A percentile compares a stretch with the other conserved stretches of the same genome.
Evolutionary conservation across 768 basidiomycete species (phyloP).

Genomic region (Pleurotus platypus): DNA sequence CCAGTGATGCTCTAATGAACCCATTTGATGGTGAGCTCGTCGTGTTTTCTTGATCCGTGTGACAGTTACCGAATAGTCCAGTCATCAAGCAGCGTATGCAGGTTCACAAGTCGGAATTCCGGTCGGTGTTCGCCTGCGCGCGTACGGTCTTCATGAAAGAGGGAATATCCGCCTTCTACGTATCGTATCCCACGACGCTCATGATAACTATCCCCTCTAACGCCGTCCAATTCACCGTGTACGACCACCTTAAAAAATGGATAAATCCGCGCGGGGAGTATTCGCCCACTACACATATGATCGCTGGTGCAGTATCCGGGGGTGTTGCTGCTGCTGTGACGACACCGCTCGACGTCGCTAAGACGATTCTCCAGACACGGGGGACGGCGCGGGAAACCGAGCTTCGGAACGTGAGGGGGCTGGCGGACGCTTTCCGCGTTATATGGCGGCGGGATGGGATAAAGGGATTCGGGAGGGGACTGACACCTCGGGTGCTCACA

Average conservation of each 20-base stretch:
- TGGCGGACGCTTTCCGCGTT: conserved; percentile 84
- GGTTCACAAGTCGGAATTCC: conserved; percentile 88
- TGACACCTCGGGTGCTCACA: conserved; percentile 89
- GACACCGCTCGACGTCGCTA: conserved; percentile 95
- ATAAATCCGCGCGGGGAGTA: conserved; percentile 86
- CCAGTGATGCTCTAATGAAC: conserved; percentile 98
- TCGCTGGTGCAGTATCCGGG: conserved; percentile 89
- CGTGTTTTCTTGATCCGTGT: conserved; percentile 11
- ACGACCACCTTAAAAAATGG: conserved; percentile 85
- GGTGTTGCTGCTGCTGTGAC: conserved; percentile 94
- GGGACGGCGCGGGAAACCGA: conserved; percentile 84
- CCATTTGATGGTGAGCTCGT: conserved; percentile 88
- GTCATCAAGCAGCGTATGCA: conserved; percentile 99
- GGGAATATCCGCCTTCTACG: conserved; percentile 90
- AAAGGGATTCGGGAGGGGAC: conserved; percentile 81
- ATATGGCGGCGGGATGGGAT: conserved; percentile 86
- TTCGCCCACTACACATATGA: conserved; percentile 90
- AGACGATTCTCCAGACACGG: conserved; percentile 94
- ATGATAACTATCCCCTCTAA: conserved; percentile 97
- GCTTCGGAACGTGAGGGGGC: conserved; percentile 80
- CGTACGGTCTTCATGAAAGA: conserved; percentile 80
- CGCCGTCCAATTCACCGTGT: conserved; percentile 95
- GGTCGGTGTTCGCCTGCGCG: conserved; percentile 84
- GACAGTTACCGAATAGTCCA: conserved; percentile 27
- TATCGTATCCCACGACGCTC: conserved; percentile 97